phyloP scores from a whole-genome alignment of 148 eudicot species.

The Cornus suecica region DNA sequence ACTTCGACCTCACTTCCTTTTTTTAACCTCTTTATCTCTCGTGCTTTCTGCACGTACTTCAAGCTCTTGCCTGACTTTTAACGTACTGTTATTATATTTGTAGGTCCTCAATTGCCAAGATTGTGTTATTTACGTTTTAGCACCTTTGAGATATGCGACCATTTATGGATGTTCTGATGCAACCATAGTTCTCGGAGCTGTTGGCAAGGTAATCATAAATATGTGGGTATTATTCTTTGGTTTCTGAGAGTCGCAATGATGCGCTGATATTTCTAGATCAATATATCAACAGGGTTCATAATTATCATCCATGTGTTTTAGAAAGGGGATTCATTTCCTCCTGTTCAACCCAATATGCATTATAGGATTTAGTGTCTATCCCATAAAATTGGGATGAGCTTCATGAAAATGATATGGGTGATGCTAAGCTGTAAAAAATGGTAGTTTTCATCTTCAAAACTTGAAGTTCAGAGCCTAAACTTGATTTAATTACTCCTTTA shows the following conservation, averaged over 20 bases:
- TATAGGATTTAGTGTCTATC: neutral
- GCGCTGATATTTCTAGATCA: neutral
- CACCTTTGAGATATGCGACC: conserved; percentile 86
- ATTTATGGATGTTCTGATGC: conserved; percentile 97
- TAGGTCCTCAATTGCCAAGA: conserved; percentile 94
- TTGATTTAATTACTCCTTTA: no score
- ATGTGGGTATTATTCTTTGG: neutral
- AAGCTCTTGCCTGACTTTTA: neutral
- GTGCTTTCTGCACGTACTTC: neutral
- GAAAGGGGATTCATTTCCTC: neutral
- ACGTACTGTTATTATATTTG: conserved; percentile 9
- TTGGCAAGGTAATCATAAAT: conserved; percentile 78
- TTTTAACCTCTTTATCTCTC: neutral
- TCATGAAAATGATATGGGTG: no score
- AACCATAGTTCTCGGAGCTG: conserved; percentile 92
- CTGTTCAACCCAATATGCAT: neutral
- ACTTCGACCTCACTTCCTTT: no score
- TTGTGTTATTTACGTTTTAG: conserved; percentile 81
- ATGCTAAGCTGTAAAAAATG: no score
- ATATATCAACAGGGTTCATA: neutral
- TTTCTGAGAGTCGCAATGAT: neutral
- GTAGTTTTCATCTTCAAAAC: no score
- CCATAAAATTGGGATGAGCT: no score
- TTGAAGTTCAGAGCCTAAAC: no score
- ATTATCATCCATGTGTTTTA: neutral